These are phyloP conservation scores for Mycena sp. DNA, from an alignment of 1,284 basidiomycete genomes.

Conservation along the genomic window DNA sequence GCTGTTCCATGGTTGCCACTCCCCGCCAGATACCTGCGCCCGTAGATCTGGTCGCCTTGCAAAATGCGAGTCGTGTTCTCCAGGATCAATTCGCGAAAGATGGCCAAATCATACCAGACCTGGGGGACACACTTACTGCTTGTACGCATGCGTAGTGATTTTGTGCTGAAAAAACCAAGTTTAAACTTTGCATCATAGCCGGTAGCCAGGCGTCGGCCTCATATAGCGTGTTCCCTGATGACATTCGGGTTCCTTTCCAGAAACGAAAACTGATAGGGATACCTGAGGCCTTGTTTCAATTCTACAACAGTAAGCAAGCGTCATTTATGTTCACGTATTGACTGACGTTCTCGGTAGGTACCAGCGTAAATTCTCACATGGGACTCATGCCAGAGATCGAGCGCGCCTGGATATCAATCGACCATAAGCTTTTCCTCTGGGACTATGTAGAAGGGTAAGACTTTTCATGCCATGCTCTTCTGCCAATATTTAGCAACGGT, in stretches of 20 bases:
- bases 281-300: slow-evolving; percentile 86
- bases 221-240: slow-evolving; percentile 82
- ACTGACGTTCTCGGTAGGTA: slow-evolving; percentile 49
- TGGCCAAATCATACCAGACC: slow-evolving; percentile 75
- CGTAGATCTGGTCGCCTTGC: slow-evolving; percentile 69
- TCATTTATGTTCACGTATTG: slow-evolving; percentile 22
- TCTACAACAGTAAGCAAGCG: slow-evolving; percentile 73
- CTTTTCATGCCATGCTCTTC: neutral
- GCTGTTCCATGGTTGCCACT: slow-evolving; percentile 29
- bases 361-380: slow-evolving; percentile 77
- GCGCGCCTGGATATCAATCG: slow-evolving; percentile 95
- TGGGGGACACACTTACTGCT: slow-evolving; percentile 69
- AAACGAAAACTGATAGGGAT: slow-evolving; percentile 80
- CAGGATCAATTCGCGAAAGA: slow-evolving; percentile 77
- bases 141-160: slow-evolving; percentile 50
- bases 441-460: slow-evolving; percentile 90
- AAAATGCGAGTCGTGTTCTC: slow-evolving; percentile 71
- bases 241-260: slow-evolving; percentile 83
- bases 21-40: slow-evolving; percentile 44
- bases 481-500: slow-evolving; percentile 22
- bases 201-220: slow-evolving; percentile 72
- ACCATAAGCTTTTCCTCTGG: slow-evolving; percentile 96
- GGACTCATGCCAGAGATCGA: slow-evolving; percentile 95
- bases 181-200: slow-evolving; percentile 49
- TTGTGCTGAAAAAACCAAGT: neutral